A percentile compares a stretch with the other conserved stretches of the same genome.
These are phyloP conservation scores for Coelastrella sp. DNA, from an alignment of 139 green algal species.

Conservation along the genomic window DNA sequence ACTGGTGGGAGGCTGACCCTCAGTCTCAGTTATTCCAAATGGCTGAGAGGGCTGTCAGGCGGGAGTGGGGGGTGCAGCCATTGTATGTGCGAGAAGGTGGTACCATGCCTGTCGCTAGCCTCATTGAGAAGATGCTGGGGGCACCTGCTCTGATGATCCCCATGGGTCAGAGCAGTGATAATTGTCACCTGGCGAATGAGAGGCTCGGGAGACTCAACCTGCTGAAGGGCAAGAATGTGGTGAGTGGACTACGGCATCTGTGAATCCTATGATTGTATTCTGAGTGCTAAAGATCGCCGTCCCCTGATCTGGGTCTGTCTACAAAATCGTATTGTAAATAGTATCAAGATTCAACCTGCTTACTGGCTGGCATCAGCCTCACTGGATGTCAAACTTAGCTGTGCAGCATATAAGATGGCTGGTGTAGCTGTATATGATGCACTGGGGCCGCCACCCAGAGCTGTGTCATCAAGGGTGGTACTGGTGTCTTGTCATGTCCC, in stretches of 20 bases:
- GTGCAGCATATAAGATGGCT: too few relatives aligned
- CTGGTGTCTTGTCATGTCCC: neutral
- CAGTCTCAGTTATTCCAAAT: constrained; percentile 76
- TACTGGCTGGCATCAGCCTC: too few relatives aligned
- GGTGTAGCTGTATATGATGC: neutral
- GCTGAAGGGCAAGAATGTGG: constrained; percentile 87
- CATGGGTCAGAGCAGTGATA: constrained; percentile 91
- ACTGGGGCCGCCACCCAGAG: too few relatives aligned
- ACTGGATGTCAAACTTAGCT: too few relatives aligned
- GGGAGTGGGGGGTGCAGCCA: constrained; percentile 83
- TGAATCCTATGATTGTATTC: neutral
- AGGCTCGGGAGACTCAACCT: constrained; percentile 86
- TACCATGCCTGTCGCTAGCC: constrained; percentile 91
- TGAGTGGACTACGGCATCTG: constrained; percentile 34
- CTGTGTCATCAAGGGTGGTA: neutral
- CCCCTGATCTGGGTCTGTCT: neutral
- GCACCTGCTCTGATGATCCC: constrained; percentile 92
- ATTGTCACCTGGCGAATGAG: constrained; percentile 92
- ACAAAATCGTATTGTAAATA: too few relatives aligned
- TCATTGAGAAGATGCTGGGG: constrained; percentile 88
- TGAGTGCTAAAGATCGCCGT: neutral
- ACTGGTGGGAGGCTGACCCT: constrained; percentile 93
- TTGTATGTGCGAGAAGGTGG: constrained; percentile 89
- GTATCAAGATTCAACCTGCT: too few relatives aligned
- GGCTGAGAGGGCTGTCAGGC: constrained; percentile 77